A percentile compares a stretch with the other conserved stretches of the same genome.
Conservation (phyloP, 2,329 filamentous ascomycete genomes). For the Nemania diffusa region DNA sequence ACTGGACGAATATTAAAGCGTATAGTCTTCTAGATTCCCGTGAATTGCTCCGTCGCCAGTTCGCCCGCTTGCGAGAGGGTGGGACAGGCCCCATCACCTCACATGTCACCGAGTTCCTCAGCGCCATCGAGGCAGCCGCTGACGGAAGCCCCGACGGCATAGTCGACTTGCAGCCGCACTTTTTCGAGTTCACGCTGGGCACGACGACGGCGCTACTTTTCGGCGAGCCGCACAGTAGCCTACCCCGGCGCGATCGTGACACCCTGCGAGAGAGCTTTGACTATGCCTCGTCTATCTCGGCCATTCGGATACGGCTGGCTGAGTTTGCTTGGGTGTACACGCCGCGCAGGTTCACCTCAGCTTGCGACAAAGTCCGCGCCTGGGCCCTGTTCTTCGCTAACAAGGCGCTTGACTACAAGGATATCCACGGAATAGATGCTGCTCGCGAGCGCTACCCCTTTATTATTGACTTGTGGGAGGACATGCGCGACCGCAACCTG, state of each 20-base stretch:
- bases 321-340: constrained; percentile 34
- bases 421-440: constrained; percentile 25
- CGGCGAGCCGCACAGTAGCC: constrained; percentile 40
- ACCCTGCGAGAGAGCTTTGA: constrained; percentile 41
- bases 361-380: constrained; percentile 33
- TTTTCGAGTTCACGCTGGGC: constrained; percentile 42
- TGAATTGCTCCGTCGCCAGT: constrained; percentile 45
- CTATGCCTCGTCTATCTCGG: constrained; percentile 30
- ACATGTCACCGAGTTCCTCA: constrained; percentile 9
- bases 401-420: constrained; percentile 43
- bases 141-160: constrained; percentile 5
- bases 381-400: constrained; percentile 46
- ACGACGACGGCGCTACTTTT: constrained; percentile 42
- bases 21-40: constrained; percentile 37
- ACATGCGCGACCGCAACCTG: constrained; percentile 15
- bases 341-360: constrained; percentile 27
- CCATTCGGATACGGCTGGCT: constrained; percentile 36
- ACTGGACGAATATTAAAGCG: background rate
- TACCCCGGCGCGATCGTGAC: constrained; percentile 28
- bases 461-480: constrained; percentile 51
- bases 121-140: background rate
- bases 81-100: constrained; percentile 8
- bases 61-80: constrained; percentile 38
- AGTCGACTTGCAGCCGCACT: constrained; percentile 42
- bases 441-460: constrained; percentile 54